Evolutionary conservation across 2,329 filamentous ascomycete species (phyloP), one percentile per base, ranked within the genome.

Genomic region (Xylariaceae sp.): DNA sequence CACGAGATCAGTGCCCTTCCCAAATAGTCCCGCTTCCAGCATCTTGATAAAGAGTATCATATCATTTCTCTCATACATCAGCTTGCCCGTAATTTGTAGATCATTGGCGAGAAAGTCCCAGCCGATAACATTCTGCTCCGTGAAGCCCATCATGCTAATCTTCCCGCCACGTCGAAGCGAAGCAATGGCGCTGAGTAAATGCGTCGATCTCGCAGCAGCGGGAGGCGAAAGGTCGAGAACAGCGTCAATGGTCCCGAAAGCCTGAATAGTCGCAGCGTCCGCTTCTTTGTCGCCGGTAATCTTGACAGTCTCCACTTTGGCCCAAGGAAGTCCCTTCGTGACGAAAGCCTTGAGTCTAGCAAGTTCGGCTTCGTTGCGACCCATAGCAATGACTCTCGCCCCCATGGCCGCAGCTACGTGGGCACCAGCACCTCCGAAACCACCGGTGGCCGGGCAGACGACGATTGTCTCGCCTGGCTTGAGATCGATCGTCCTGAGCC

Each of bases 351-450:
- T 65, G 18, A 78, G 47, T 33, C 59, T 58, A n/a, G 60, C 60
- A 17, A 76, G 58, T 35, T 54, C 53, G 33, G 61, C 56, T 48
- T 63, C 52, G 53, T 75, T 74, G 11, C 76, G 64, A 1, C 77
- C 75, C 64, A 75, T 68, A 3, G 77, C 77, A 44, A 81, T 61
- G 6, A 80, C 75, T 11, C 65, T 68, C 1, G 74, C 75, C 0
- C 76, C 77, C 68, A 79, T 73, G 2, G 75, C 71, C 1, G 74
- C 42, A 0, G 75, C 76, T 0, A 74, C 66, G 3, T 65, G 54
- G 0, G 78, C 73, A 1, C 65, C 75, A 0, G 70, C 70, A 14
- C 74, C 69, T 7, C 76, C 71, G 56, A 70, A 80, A 0, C 52
- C 54, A 0, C 75, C 76, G 0, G 75, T 78, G 4, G 75, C 73